Conservation (phyloP, 495 filamentous ascomycete species). For the Penicillium nucicola region DNA sequence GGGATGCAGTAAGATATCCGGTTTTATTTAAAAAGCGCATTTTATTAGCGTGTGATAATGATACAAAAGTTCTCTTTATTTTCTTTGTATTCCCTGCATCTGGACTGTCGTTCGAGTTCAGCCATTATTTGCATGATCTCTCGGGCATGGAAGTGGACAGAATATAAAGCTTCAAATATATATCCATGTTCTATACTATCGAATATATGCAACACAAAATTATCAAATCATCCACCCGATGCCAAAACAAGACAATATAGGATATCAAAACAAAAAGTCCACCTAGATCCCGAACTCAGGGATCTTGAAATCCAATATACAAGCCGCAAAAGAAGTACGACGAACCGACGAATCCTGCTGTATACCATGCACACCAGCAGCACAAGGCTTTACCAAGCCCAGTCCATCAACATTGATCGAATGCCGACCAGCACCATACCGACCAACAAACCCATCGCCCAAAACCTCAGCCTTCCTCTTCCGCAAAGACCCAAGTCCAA, state of each 20-base stretch:
- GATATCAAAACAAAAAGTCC: conserved; percentile 18
- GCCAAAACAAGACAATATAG: background rate
- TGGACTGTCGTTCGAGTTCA: no score
- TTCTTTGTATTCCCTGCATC: no score
- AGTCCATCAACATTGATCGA: conserved; percentile 3
- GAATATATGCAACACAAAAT: background rate
- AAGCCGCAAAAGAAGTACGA: conserved; percentile 37
- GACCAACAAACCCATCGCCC: conserved; percentile 23
- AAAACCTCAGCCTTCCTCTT: conserved; percentile 30
- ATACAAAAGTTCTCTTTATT: conserved; percentile 13
- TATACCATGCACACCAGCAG: background rate
- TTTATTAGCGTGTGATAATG: conserved; percentile 12
- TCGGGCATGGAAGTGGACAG: no score
- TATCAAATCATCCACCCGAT: background rate
- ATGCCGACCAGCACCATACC: conserved; percentile 20
- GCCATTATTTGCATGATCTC: no score
- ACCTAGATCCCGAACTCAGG: conserved; percentile 28
- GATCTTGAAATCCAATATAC: conserved; percentile 41
- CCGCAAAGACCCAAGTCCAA: conserved; percentile 7
- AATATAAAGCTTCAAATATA: background rate
- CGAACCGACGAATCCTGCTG: conserved; percentile 10
- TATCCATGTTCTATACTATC: background rate
- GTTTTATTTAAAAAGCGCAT: conserved; percentile 8
- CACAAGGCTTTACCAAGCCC: conserved; percentile 9
- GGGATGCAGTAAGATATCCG: background rate